Percentiles rank a stretch among this genome's conserved stretches.
phyloP scores from a whole-genome alignment of 208 protist genomes.

The Trichomonas vaginalis region DNA sequence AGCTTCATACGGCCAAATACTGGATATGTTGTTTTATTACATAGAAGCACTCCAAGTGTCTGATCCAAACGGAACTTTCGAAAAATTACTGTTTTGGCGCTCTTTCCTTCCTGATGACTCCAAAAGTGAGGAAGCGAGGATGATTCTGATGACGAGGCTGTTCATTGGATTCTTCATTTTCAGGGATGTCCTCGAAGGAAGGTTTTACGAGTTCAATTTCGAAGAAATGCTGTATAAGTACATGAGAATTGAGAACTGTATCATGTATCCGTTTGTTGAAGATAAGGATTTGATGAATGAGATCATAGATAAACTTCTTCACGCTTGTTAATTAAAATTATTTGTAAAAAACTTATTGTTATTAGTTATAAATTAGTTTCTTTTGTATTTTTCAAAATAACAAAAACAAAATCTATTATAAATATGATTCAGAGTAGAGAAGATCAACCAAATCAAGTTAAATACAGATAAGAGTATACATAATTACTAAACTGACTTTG shows the following conservation, averaged over 20 bases:
- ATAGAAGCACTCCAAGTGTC: not conserved
- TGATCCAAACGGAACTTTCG: not conserved
- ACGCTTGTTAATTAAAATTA: too few species aligned
- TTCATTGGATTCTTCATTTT: not conserved
- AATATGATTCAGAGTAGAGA: too few species aligned
- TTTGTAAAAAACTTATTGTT: too few species aligned
- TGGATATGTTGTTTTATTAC: not conserved
- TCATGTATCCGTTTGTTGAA: not conserved
- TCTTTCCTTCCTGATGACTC: not conserved
- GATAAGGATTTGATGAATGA: not conserved
- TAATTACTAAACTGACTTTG: too few species aligned
- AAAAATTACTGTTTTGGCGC: not conserved
- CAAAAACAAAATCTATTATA: too few species aligned
- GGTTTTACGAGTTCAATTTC: not conserved
- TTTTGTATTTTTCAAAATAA: too few species aligned
- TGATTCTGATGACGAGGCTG: not conserved
- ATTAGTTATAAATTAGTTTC: too few species aligned
- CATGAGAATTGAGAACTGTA: not conserved
- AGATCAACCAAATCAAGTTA: too few species aligned
- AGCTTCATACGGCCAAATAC: not conserved
- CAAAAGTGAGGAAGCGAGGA: not conserved
- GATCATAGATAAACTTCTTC: too few species aligned
- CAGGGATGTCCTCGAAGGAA: not conserved
- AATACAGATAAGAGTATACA: too few species aligned
- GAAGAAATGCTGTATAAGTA: not conserved